These are phyloP conservation scores for Acacia concinna DNA, from an alignment of 331 rosid species.

Conservation along the genomic window DNA sequence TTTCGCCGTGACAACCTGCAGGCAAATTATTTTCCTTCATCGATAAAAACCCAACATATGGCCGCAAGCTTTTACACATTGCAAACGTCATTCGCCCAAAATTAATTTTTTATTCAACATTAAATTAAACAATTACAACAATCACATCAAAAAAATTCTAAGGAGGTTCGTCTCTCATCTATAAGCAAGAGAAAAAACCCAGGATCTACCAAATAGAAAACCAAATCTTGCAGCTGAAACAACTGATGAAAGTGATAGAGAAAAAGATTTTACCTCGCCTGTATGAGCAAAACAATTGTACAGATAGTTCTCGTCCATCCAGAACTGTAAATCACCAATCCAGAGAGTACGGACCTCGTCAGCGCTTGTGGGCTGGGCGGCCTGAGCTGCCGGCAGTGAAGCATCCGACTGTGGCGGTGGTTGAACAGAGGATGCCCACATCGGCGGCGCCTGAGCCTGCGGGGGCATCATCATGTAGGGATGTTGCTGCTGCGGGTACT, in stretches of 20 bases:
- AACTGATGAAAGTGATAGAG: neutral
- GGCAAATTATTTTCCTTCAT: constrained; percentile 12
- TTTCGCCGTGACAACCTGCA: constrained; percentile 66
- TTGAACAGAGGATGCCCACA: constrained; percentile 66
- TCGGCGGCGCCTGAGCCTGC: constrained; percentile 51
- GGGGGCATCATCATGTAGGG: constrained; percentile 92
- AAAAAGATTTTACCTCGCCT: constrained; percentile 64
- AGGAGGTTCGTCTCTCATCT: neutral
- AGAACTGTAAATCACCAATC: constrained; percentile 95
- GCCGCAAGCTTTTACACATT: neutral
- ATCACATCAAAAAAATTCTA: neutral
- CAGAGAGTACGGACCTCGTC: constrained; percentile 94
- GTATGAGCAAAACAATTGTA: constrained; percentile 61
- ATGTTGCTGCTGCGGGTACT: constrained; percentile 51
- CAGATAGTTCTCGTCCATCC: constrained; percentile 93
- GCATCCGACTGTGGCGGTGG: constrained; percentile 37
- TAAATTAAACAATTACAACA: neutral
- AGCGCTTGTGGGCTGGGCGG: constrained; percentile 46
- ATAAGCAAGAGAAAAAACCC: neutral
- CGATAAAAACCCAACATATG: neutral
- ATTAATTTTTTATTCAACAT: neutral
- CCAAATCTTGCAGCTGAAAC: neutral
- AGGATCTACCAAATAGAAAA: neutral
- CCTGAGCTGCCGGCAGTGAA: constrained; percentile 33
- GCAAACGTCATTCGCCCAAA: neutral